Evolutionary conservation across 176 grass and related monocot genomes (phyloP).

Genomic region (Carex parvula): DNA sequence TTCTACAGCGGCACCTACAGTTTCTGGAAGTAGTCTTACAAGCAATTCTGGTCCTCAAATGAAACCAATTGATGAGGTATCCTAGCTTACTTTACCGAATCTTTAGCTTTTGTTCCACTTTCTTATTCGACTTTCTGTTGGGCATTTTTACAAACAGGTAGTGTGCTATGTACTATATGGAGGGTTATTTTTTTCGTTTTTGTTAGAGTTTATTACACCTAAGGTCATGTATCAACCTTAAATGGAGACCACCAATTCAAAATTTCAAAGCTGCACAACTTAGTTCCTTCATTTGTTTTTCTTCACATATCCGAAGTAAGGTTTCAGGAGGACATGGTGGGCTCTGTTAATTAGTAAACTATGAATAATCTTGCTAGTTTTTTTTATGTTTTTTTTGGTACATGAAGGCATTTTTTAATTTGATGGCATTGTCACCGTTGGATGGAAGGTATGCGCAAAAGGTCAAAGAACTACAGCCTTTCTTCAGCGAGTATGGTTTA

Average conservation of each 20-base stretch:
- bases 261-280: not conserved
- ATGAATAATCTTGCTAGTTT: not conserved
- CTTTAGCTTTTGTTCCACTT: not conserved
- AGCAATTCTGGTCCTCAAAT: not conserved
- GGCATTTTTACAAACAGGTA: constrained; percentile 16
- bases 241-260: not conserved
- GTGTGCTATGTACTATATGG: constrained; percentile 1
- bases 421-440: constrained; percentile 78
- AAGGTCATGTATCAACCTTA: not conserved
- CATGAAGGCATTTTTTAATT: constrained; percentile 39
- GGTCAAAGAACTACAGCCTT: constrained; percentile 50
- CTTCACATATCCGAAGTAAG: not conserved
- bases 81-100: not conserved
- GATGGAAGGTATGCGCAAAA: constrained; percentile 64
- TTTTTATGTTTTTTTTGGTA: not conserved
- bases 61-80: constrained; percentile 12
- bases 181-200: not conserved
- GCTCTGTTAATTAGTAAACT: not conserved
- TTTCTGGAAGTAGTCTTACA: not conserved
- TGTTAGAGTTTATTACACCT: not conserved
- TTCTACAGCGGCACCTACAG: not conserved
- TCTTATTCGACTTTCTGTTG: not conserved
- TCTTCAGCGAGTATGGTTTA: constrained; percentile 96
- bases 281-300: not conserved
- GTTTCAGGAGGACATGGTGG: not conserved